Evolutionary conservation across 2,329 filamentous ascomycete genomes (phyloP).

Genomic region (Aureobasidium sp.): DNA sequence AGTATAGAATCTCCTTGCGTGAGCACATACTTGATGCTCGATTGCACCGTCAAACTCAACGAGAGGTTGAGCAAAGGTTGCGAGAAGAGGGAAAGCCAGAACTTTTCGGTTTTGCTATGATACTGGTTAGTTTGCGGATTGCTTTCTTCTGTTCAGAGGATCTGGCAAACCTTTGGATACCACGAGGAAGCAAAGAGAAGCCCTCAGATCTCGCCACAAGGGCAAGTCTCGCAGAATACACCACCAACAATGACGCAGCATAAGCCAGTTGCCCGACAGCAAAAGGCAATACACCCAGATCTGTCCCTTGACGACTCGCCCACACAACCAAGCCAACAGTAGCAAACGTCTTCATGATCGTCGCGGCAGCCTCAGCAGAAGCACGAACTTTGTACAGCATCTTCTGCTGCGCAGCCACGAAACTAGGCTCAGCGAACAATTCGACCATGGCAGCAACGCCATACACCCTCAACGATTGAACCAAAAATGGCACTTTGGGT

Average conservation of each 20-base stretch:
- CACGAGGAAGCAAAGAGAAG: conserved; percentile 58
- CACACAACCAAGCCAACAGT: conserved; percentile 65
- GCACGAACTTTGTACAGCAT: conserved; percentile 74
- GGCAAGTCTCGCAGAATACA: conserved; percentile 59
- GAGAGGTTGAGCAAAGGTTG: conserved; percentile 61
- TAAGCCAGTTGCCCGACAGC: conserved; percentile 79
- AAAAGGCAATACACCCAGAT: conserved; percentile 76
- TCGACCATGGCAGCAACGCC: conserved; percentile 58
- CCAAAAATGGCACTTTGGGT: conserved; percentile 53
- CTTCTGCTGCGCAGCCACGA: conserved; percentile 75
- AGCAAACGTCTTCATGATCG: conserved; percentile 63
- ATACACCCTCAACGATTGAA: conserved; percentile 45
- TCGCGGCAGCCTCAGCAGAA: conserved; percentile 72
- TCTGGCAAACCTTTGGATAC: not conserved
- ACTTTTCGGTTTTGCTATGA: conserved; percentile 29
- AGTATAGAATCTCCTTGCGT: conserved; percentile 92
- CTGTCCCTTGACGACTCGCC: conserved; percentile 42
- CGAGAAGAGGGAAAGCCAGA: conserved; percentile 56
- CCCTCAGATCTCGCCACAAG: conserved; percentile 46
- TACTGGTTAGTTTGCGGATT: not conserved
- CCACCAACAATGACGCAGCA: conserved; percentile 54
- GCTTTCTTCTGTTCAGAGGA: not conserved
- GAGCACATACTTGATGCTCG: conserved; percentile 80
- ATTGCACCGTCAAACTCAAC: conserved; percentile 78
- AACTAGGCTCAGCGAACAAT: conserved; percentile 77